Conservation (phyloP, 306 rosid species). For the Rosa multiflora region DNA sequence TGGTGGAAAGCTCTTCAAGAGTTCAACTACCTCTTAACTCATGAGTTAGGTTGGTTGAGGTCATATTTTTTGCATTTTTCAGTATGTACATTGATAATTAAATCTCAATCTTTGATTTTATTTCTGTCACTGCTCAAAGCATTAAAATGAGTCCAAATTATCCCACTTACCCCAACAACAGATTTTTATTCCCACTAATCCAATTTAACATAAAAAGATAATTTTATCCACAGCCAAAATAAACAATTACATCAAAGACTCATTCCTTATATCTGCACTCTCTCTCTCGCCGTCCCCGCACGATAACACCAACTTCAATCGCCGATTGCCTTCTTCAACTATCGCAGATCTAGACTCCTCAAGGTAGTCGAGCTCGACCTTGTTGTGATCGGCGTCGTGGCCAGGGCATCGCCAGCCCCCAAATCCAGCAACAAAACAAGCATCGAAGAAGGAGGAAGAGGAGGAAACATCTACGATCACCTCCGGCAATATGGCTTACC, state of each 20-base stretch:
- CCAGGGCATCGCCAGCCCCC: neutral
- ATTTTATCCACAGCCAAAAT: too few relatives aligned
- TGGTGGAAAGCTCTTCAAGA: constrained; percentile 43
- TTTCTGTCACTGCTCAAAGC: neutral
- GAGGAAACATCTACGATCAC: constrained; percentile 57
- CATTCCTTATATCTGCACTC: too few relatives aligned
- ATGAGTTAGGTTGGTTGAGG: constrained; percentile 30
- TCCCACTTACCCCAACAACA: too few relatives aligned
- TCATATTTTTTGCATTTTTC: neutral
- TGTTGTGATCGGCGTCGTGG: neutral
- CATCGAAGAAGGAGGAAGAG: neutral
- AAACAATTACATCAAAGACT: too few relatives aligned
- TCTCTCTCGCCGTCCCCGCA: too few relatives aligned
- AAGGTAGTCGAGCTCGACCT: neutral
- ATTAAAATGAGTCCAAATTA: too few relatives aligned
- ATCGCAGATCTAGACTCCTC: too few relatives aligned
- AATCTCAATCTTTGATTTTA: neutral
- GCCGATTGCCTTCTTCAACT: too few relatives aligned
- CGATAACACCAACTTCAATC: too few relatives aligned
- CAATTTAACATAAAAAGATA: too few relatives aligned
- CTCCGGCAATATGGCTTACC: constrained; percentile 72
- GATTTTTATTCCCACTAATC: too few relatives aligned
- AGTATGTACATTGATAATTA: neutral
- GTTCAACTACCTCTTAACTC: constrained; percentile 13
- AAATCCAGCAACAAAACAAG: neutral